Evolutionary conservation across 2,329 filamentous ascomycete genomes (phyloP), one percentile per base, ranked within the genome.

Genomic region (Grosmannia serpens): DNA sequence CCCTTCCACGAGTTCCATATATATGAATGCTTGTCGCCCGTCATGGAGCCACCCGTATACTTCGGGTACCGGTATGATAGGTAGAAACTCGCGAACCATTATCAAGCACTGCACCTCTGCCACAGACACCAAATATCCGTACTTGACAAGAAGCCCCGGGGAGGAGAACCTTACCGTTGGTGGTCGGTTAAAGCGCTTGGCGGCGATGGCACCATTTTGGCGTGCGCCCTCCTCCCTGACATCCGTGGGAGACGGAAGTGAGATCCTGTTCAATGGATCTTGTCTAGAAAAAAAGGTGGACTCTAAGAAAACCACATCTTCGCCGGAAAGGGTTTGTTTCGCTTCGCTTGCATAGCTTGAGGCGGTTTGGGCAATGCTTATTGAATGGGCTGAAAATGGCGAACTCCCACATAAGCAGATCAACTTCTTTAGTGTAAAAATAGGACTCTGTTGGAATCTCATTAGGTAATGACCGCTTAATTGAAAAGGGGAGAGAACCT

Each of bases 121-220:
- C 53, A 64, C 44, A 52, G 64, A 67, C 29, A 65, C 58, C 52
- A 66, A 51, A 52, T 57, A 58, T 59, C 69, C 67, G 56, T 67
- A 71, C 57, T 71, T 71, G 31, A 70, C 65, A 58, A 69, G 17
- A 38, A 70, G 58, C 4, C 64, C 67, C 38, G 69, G 54, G 7
- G 64, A 67, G 55, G 64, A 65, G 53, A 70, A 62, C 46, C 38
- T 62, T 58, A 70, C 67, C 44, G 66, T 65, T n/a, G 60, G 57
- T 26, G 67, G 63, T 26, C 63, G 62, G 49, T 66, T 59, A 59
- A 66, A 66, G 1, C 15, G 57, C 56, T 51, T 60, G 27, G 54
- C 54, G 22, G 24, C 24, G 52, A 26, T 26, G 38, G 26, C 27
- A 17, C 53, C 53, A 47, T 55, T 27, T 33, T 55, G 53, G 38